Conservation (phyloP, 1,284 basidiomycete species). For the Neotropicomus parvogracilis region DNA sequence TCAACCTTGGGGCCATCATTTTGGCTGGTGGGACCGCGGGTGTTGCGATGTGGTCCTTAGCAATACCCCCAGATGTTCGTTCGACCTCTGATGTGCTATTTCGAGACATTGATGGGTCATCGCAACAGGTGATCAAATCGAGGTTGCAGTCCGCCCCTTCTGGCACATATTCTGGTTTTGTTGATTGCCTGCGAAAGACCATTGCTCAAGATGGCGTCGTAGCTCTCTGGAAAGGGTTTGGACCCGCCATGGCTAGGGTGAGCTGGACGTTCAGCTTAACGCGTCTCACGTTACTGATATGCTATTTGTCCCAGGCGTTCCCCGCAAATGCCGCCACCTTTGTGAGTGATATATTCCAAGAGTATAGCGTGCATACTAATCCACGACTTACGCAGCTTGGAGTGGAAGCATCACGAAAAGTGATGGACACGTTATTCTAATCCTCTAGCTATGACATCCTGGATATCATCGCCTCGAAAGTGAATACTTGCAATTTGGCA, state of each 20-base stretch:
- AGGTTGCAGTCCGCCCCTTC: constrained; percentile 95
- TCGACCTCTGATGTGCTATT: neutral
- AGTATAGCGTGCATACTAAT: constrained; percentile 5
- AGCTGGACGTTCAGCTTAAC: constrained; percentile 26
- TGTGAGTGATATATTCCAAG: constrained; percentile 49
- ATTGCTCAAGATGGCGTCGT: constrained; percentile 87
- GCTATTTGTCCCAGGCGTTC: constrained; percentile 60
- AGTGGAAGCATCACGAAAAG: constrained; percentile 74
- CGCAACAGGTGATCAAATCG: constrained; percentile 85
- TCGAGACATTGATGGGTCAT: constrained; percentile 16
- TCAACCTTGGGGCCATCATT: constrained; percentile 87
- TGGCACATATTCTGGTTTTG: constrained; percentile 91
- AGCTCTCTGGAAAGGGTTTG: constrained; percentile 96
- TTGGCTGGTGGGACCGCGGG: constrained; percentile 93
- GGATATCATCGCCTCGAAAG: constrained; percentile 7
- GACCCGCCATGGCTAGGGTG: constrained; percentile 93
- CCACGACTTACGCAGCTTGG: constrained; percentile 53
- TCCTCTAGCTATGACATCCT: neutral
- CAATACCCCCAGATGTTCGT: constrained; percentile 90
- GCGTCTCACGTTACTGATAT: constrained; percentile 8
- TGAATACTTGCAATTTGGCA: constrained; percentile 5
- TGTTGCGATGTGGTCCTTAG: constrained; percentile 96
- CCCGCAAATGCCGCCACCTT: constrained; percentile 96
- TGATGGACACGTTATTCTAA: constrained; percentile 65
- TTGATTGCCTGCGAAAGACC: constrained; percentile 92